Evolutionary conservation across 495 filamentous ascomycete species (phyloP).

Genomic region (Niebla homalea): DNA sequence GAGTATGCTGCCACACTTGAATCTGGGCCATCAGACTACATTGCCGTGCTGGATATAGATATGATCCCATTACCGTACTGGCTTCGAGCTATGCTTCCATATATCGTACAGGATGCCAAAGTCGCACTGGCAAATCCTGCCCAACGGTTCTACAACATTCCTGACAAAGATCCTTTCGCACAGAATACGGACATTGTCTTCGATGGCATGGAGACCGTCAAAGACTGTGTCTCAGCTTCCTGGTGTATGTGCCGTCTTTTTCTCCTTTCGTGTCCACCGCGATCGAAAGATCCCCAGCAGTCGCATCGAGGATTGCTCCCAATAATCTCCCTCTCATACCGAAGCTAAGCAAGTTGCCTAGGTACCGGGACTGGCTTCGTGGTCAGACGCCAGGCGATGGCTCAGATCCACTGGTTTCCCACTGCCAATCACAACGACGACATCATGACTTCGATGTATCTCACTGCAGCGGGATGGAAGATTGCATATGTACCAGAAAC

Average conservation of each 20-base stretch:
- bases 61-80: no score
- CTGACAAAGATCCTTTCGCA: slow-evolving; percentile 32
- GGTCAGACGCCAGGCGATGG: slow-evolving; percentile 29
- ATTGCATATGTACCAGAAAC: slow-evolving; percentile 35
- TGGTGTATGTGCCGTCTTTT: no score
- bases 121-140: slow-evolving; percentile 23
- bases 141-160: slow-evolving; percentile 41
- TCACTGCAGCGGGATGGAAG: slow-evolving; percentile 30
- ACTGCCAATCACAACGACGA: slow-evolving; percentile 39
- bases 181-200: slow-evolving; percentile 33
- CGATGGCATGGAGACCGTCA: slow-evolving; percentile 13
- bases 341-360: slow-evolving; percentile 17
- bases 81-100: not conserved
- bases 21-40: no score
- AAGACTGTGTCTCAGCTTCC: no score
- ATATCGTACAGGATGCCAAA: slow-evolving; percentile 1
- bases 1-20: no score
- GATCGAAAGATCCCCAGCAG: no score
- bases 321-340: slow-evolving; percentile 18
- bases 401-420: slow-evolving; percentile 36
- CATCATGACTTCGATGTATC: slow-evolving; percentile 31
- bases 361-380: slow-evolving; percentile 38
- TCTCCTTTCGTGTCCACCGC: no score
- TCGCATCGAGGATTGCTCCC: no score
- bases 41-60: no score